Conservation (phyloP, 2,329 filamentous ascomycete genomes). For the Acrocalymma vagum region DNA sequence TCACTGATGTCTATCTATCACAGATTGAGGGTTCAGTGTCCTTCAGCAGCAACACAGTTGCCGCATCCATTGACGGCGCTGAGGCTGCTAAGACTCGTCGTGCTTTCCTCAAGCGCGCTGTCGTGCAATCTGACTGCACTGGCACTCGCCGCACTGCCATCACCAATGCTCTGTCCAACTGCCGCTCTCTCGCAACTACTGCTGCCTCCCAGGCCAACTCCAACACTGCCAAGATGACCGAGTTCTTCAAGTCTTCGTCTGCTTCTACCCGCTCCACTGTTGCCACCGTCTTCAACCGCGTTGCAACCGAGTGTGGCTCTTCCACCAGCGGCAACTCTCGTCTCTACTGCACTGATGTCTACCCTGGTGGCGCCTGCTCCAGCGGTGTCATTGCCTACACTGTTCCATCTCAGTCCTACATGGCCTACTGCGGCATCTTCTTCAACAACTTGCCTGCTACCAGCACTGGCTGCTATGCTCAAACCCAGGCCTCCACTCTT, state of each 20-base stretch:
- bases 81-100: conserved; percentile 60
- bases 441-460: conserved; percentile 61
- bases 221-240: conserved; percentile 59
- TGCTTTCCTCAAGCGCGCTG: conserved; percentile 61
- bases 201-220: conserved; percentile 61
- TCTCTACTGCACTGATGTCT: conserved; percentile 67
- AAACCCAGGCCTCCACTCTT: conserved; percentile 69
- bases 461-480: conserved; percentile 63
- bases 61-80: conserved; percentile 63
- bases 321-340: conserved; percentile 57
- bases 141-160: conserved; percentile 55
- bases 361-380: conserved; percentile 57
- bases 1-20: neutral
- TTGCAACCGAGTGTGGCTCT: conserved; percentile 64
- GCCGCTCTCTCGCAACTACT: conserved; percentile 59
- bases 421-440: conserved; percentile 68
- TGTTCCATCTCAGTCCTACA: conserved; percentile 58
- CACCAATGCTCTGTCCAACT: conserved; percentile 60
- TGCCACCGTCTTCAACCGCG: conserved; percentile 58
- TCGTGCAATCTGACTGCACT: conserved; percentile 63
- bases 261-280: conserved; percentile 58
- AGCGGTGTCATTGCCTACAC: conserved; percentile 67
- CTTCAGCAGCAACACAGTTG: conserved; percentile 66
- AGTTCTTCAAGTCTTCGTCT: conserved; percentile 70
- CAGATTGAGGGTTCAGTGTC: conserved; percentile 57